Base-by-base conservation (phyloP, 352 stramenopile species). In the Globisporangium paddicum region DNA sequence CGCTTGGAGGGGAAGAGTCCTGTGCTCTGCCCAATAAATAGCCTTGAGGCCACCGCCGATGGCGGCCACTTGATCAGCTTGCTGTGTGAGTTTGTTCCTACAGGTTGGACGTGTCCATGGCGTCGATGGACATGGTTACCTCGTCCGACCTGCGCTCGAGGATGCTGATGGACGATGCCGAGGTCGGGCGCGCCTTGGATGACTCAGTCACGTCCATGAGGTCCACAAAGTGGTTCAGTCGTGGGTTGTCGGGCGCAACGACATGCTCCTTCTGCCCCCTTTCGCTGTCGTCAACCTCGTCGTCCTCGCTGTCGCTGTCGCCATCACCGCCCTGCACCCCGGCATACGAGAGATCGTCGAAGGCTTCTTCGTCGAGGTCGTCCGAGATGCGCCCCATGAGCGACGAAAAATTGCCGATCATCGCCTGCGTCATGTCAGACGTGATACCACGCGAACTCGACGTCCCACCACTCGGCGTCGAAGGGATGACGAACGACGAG, bases 361-460 rank as follows among this genome's bases (percentile, higher is more conserved):
- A 69, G 28, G 74, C 66, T 40, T 82, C 74, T 30, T 83, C 77
- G 32, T 86, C 77, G 5, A 82, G 50, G 0, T 79, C 56, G 42
- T 91, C 81, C 19, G 75, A 81, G 60, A 89, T 75, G 0, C 74
- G 64, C 1, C 77, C 70, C 30, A 89, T 79, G 7, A 89, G 52
- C 16, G 76, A 73, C 42, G 82, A 87, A 57, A 90, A 92, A 37
- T 83, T 92, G 18, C 79, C 79, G 21, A 89, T 71, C 72, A 92
- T 89, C 8, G 82, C 79, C 40, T 86, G 70, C 9, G 80, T 90
- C 76, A 80, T 84, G 50, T 89, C 82, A 3, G 75, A 81, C 44
- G 75, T 58, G 45, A 77, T 50, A 41, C 69, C 72, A 18, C 75
- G 70, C 13, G 72, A 48, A 26, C 51, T 71, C 10, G 61, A 57